Conservation (phyloP, 2,329 filamentous ascomycete species). For the Akanthomyces dipterigenus region DNA sequence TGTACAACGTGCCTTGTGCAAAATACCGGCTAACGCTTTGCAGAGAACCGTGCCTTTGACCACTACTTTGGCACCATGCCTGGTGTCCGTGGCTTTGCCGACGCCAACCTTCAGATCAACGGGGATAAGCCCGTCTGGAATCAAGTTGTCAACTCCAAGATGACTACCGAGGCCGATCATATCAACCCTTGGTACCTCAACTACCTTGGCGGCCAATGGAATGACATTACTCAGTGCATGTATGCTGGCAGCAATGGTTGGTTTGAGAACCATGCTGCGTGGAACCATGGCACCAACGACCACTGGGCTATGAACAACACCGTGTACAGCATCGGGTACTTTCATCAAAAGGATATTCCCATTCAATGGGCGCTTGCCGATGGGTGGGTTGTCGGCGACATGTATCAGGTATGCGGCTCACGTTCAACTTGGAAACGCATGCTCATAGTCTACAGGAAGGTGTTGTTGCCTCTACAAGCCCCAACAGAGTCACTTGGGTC, state of each 20-base stretch:
- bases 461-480: conserved; percentile 44
- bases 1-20: neutral
- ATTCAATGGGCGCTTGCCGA: conserved; percentile 49
- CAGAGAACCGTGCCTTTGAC: conserved; percentile 31
- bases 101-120: conserved; percentile 48
- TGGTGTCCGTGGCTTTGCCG: conserved; percentile 47
- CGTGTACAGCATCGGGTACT: conserved; percentile 45
- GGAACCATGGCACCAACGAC: conserved; percentile 45
- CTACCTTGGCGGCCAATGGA: conserved; percentile 43
- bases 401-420: conserved; percentile 35
- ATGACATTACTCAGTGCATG: conserved; percentile 48
- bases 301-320: conserved; percentile 49
- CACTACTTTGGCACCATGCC: conserved; percentile 51
- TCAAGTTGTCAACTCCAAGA: conserved; percentile 34
- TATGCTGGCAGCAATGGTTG: conserved; percentile 45
- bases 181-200: conserved; percentile 50
- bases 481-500: conserved; percentile 45
- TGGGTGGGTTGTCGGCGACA: conserved; percentile 47
- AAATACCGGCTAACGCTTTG: neutral
- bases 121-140: conserved; percentile 38
- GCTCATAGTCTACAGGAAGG: conserved; percentile 30
- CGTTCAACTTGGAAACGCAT: conserved; percentile 33
- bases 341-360: conserved; percentile 44
- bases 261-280: conserved; percentile 42
- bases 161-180: conserved; percentile 33